Percentiles rank a stretch among this genome's conserved stretches.
phyloP scores from a whole-genome alignment of 305 asterid genomes.

The Fraxinus dipetala region DNA sequence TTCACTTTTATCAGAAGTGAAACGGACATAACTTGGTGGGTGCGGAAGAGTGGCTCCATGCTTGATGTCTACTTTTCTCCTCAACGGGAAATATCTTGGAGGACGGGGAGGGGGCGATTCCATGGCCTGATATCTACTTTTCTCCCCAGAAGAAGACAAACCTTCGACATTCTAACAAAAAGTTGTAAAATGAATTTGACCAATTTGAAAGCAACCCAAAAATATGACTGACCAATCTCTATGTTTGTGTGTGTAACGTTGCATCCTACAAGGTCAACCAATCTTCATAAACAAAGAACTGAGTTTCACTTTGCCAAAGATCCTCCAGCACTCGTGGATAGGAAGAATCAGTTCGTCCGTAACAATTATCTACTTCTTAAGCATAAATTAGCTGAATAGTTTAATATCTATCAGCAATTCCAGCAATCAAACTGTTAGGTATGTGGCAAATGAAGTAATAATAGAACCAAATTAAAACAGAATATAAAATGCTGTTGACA shows the following conservation, averaged over 20 bases:
- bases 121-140: background rate
- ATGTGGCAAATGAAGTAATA: background rate
- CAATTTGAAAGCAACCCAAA: background rate
- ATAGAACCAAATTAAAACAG: background rate
- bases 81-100: background rate
- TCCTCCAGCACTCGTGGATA: background rate
- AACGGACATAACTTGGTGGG: background rate
- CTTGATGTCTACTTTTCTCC: background rate
- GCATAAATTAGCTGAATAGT: background rate
- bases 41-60: background rate
- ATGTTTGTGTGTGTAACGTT: background rate
- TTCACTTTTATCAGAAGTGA: background rate
- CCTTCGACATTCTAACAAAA: background rate
- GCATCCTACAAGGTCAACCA: background rate
- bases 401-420: background rate
- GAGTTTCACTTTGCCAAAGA: background rate
- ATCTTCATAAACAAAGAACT: background rate
- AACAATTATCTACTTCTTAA: background rate
- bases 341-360: background rate
- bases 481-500: background rate
- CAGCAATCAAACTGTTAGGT: background rate
- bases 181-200: background rate
- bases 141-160: background rate
- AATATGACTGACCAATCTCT: too few relatives aligned
- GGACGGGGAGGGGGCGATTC: background rate